Percentiles rank a stretch among this genome's conserved stretches.
These are phyloP conservation scores for Cladophialophora bantiana DNA, from an alignment of 2,329 filamentous ascomycete species.

Conservation along the genomic window DNA sequence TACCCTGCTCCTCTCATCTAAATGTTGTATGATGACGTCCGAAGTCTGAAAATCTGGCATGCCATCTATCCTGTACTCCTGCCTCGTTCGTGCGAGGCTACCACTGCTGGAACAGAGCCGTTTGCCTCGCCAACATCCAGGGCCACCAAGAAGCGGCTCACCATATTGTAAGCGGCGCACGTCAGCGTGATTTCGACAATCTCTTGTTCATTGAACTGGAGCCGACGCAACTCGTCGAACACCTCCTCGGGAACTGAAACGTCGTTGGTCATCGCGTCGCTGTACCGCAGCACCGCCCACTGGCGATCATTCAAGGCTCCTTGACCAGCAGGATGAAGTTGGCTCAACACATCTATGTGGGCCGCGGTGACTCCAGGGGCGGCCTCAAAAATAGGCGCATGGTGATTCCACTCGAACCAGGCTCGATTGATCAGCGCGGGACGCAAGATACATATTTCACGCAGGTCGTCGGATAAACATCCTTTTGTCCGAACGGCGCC, in stretches of 20 bases:
- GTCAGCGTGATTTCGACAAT: not conserved
- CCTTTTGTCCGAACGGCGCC: constrained; percentile 61
- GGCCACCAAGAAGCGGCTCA: not conserved
- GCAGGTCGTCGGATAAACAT: constrained; percentile 57
- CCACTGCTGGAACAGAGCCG: no score
- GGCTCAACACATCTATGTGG: constrained; percentile 61
- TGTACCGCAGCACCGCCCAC: constrained; percentile 65
- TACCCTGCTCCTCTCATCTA: no score
- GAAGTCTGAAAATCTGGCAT: no score
- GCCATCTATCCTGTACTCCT: no score
- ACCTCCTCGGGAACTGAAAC: not conserved
- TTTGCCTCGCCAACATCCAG: not conserved
- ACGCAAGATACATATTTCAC: constrained; percentile 79
- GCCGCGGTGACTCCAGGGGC: not conserved
- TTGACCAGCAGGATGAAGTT: constrained; percentile 46
- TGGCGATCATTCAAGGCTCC: constrained; percentile 63
- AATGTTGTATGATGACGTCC: no score
- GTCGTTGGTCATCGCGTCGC: not conserved
- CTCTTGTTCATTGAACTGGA: not conserved
- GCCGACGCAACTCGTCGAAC: not conserved
- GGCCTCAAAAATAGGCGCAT: constrained; percentile 65
- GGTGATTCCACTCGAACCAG: constrained; percentile 83
- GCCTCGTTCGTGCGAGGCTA: no score
- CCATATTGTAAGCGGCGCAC: not conserved
- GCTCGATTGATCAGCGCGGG: constrained; percentile 81